Percentiles rank a stretch among this genome's conserved stretches.
Evolutionary conservation across 768 basidiomycete genomes (phyloP).

Genomic region (Zangia roseola): DNA sequence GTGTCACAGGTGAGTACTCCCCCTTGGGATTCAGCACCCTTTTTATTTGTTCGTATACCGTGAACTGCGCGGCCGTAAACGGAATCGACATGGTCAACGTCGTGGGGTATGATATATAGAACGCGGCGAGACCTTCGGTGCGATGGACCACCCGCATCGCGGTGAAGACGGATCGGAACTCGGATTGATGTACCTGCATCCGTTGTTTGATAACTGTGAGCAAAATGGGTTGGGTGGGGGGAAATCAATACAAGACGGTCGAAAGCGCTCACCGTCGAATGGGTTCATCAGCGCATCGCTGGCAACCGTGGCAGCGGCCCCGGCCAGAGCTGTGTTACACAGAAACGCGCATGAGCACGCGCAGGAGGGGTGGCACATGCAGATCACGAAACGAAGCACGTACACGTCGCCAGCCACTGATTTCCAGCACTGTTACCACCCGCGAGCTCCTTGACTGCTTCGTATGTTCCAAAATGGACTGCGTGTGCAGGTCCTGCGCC

Average conservation of each 20-base stretch:
- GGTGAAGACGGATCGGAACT: conserved; percentile 83
- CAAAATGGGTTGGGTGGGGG: conserved; percentile 15
- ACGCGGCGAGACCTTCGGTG: conserved; percentile 84
- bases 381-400: conserved; percentile 31
- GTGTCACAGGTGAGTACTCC: conserved; percentile 89
- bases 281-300: conserved; percentile 99
- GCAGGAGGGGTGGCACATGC: no score
- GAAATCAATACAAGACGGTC: not conserved
- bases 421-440: conserved; percentile 79
- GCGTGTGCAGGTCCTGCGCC: conserved; percentile 99
- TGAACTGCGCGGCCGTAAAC: conserved; percentile 97
- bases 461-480: conserved; percentile 95
- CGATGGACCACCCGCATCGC: conserved; percentile 84
- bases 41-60: conserved; percentile 94
- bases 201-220: conserved; percentile 94
- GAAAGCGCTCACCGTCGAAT: conserved; percentile 79
- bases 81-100: conserved; percentile 96
- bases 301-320: conserved; percentile 91
- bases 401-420: conserved; percentile 88
- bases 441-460: conserved; percentile 88
- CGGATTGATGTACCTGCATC: conserved; percentile 96
- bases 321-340: conserved; percentile 69
- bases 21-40: conserved; percentile 78
- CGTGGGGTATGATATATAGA: conserved; percentile 98
- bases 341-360: conserved; percentile 11